Evolutionary conservation across 176 grass and related monocot genomes (phyloP), one percentile per base, ranked within the genome.

Genomic region (Thinopyrum elongatum): DNA sequence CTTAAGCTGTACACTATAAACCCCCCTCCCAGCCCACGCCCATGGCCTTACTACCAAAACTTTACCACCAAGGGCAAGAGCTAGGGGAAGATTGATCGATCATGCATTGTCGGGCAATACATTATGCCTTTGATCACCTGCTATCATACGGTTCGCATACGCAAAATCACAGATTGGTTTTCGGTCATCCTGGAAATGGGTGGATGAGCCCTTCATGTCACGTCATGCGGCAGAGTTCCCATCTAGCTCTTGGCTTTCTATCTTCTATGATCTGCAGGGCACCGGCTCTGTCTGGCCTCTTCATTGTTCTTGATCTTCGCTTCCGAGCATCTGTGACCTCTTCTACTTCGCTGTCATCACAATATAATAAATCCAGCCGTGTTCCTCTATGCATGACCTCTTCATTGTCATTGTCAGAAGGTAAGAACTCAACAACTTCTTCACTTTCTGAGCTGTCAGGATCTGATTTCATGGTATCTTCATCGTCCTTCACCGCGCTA

Each of bases 1-100:
- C 14, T 47, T 90, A 74, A 65, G 28, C 65, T 87, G 57, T 87
- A 90, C 84, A 90, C 89, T 84, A 65, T 76, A 87, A 85, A 87
- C 35, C 25, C 11, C 42, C 80, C 65, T 70, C 70, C 60, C 28
- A 19, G 21, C 34, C 11, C 34, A 82, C 13, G 66, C 66, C 47
- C 59, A 68, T 66, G 80, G 41, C 19, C 55, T 58, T 73, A 5
- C 84, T 33, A 79, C 58, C 42, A 65, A 83, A 74, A 83, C 64
- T 44, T 39, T 35, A 62, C 64, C 16, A 21, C 41, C 79, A 78
- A 30, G 38, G 68, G 65, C 65, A 47, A 58, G 73, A 70, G 4
- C 30, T 49, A 14, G 33, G 83, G 44, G 68, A 8, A 70, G 73
- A 70, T 4, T 47, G 16, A 53, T 53, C 49, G 49, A 53, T 53